Conservation (phyloP, 305 asterid species). For the Fraxinus albicans region DNA sequence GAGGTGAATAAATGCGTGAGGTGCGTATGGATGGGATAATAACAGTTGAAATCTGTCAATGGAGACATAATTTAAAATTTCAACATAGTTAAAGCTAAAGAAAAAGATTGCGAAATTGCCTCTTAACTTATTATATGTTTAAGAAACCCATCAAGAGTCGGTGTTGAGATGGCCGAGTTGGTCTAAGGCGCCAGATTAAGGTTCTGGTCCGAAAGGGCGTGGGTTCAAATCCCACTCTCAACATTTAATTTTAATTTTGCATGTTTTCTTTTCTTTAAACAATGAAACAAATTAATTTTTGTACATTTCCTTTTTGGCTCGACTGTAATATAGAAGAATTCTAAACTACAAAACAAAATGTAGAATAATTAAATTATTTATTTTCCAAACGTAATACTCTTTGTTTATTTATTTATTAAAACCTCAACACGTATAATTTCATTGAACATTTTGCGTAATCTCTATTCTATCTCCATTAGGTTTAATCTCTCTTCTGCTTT, state of each 20-base stretch:
- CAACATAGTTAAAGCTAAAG: too few species aligned
- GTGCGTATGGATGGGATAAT: not conserved
- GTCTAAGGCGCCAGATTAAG: constrained; percentile 86
- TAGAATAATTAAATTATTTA: not conserved
- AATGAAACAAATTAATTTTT: too few species aligned
- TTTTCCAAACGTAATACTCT: not conserved
- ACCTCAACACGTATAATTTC: not conserved
- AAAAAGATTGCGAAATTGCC: too few species aligned
- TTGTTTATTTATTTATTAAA: too few species aligned
- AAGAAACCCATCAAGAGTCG: too few species aligned
- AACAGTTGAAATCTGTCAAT: not conserved
- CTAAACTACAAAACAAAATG: not conserved
- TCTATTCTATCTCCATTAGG: too few species aligned
- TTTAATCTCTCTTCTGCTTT: not conserved
- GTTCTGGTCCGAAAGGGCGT: constrained; percentile 74
- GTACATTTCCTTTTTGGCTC: not conserved
- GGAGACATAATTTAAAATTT: too few species aligned
- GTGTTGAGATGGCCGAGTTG: constrained; percentile 65
- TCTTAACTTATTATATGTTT: too few species aligned
- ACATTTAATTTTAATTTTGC: too few species aligned
- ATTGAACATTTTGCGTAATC: too few species aligned
- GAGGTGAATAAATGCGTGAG: not conserved
- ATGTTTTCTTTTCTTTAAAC: too few species aligned
- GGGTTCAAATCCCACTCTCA: constrained; percentile 53
- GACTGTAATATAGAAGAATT: not conserved